These are phyloP conservation scores for Mucor mucedo DNA, from an alignment of 371 early-diverging fungal species.

Conservation along the genomic window DNA sequence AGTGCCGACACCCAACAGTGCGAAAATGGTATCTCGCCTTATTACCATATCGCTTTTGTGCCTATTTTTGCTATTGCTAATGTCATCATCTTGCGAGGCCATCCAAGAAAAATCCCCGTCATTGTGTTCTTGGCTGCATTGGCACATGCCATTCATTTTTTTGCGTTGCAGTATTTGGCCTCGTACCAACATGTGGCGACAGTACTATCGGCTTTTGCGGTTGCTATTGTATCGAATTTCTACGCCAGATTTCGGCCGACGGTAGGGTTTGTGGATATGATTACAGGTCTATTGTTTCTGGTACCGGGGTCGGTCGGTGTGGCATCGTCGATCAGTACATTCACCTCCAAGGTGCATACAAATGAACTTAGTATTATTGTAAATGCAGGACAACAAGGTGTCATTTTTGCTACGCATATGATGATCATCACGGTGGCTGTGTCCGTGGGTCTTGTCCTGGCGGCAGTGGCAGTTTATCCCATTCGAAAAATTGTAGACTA, in stretches of 20 bases:
- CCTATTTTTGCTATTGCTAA: conserved; percentile 36
- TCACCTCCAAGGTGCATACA: conserved; percentile 26
- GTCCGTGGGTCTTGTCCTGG: conserved; percentile 38
- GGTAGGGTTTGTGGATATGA: conserved; percentile 44
- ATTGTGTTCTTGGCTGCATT: conserved; percentile 27
- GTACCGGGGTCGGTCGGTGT: conserved; percentile 46
- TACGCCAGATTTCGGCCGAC: conserved; percentile 34
- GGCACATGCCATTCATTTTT: conserved; percentile 29
- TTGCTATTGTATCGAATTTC: conserved; percentile 31
- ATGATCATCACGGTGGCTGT: conserved; percentile 45
- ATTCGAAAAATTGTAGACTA: conserved; percentile 35
- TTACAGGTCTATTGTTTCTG: conserved; percentile 37
- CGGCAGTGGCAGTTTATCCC: conserved; percentile 34
- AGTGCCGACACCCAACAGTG: conserved; percentile 27
- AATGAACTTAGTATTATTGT: conserved; percentile 37
- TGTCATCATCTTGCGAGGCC: conserved; percentile 24
- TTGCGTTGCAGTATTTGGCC: conserved; percentile 26
- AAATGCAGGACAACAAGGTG: conserved; percentile 41
- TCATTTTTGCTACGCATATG: conserved; percentile 43
- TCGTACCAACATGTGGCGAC: conserved; percentile 40
- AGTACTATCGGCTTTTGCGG: conserved; percentile 33
- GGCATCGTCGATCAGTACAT: conserved; percentile 29
- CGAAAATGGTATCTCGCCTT: conserved; percentile 23
- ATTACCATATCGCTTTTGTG: conserved; percentile 32
- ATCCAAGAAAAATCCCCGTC: conserved; percentile 29